Percentiles rank a stretch among this genome's conserved stretches.
phyloP scores from a whole-genome alignment of 495 filamentous ascomycete species.

The Talaromyces ruber region DNA sequence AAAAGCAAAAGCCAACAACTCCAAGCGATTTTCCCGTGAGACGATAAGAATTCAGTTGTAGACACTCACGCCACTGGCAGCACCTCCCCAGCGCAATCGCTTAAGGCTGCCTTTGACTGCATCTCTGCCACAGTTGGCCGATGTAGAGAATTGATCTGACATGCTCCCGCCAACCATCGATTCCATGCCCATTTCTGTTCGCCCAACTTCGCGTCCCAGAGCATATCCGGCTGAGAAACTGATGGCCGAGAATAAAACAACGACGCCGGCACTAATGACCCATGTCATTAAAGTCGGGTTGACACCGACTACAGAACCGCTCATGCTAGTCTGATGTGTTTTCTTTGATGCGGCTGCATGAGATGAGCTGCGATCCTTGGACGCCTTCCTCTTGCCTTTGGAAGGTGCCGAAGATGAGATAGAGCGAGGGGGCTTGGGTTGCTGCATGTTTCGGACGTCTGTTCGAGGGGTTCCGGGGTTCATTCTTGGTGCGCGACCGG shows the following conservation, averaged over 20 bases:
- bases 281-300: slow-evolving; percentile 78
- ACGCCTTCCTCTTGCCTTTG: slow-evolving; percentile 44
- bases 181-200: slow-evolving; percentile 47
- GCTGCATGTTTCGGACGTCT: slow-evolving; percentile 11
- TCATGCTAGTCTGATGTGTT: slow-evolving; percentile 32
- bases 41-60: slow-evolving; percentile 5
- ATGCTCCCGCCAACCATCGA: slow-evolving; percentile 22
- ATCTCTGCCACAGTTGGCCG: slow-evolving; percentile 32
- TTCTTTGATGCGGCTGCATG: slow-evolving; percentile 39
- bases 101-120: slow-evolving; percentile 34
- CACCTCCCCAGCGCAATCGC: slow-evolving; percentile 35
- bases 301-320: slow-evolving; percentile 16
- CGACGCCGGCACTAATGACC: slow-evolving; percentile 85
- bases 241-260: slow-evolving; percentile 83
- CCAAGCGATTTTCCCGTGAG: neutral
- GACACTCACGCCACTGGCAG: slow-evolving; percentile 21
- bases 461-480: slow-evolving; percentile 6
- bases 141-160: slow-evolving; percentile 16
- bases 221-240: slow-evolving; percentile 92
- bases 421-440: slow-evolving; percentile 16
- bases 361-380: slow-evolving; percentile 40
- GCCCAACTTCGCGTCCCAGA: slow-evolving; percentile 73
- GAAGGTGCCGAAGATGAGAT: slow-evolving; percentile 11
- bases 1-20: neutral
- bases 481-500: slow-evolving; percentile 6